Evolutionary conservation across 371 early-diverging fungal species (phyloP).

Genomic region (Apophysomyces elegans): DNA sequence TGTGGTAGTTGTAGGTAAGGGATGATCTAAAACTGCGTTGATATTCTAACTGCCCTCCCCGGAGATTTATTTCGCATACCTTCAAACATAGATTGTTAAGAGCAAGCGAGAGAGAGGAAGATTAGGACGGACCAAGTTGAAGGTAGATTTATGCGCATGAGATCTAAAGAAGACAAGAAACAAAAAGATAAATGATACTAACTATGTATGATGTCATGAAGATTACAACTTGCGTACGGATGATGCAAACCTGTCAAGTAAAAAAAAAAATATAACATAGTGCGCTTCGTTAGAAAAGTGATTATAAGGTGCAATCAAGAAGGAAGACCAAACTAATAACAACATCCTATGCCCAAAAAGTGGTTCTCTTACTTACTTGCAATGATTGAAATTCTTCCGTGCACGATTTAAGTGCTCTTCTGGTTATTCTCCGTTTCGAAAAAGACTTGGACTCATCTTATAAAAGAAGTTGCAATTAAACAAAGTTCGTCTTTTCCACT

Average conservation of each 20-base stretch:
- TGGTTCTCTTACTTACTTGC: not conserved
- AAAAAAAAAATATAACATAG: no score
- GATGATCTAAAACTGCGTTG: slow-evolving; percentile 12
- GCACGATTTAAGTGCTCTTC: slow-evolving; percentile 6
- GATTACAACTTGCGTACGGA: slow-evolving; percentile 1
- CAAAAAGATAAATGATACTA: not conserved
- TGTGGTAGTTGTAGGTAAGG: slow-evolving; percentile 1
- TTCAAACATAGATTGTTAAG: slow-evolving; percentile 1
- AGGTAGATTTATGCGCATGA: slow-evolving; percentile 2
- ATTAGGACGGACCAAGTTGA: not conserved
- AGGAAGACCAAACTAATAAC: not conserved
- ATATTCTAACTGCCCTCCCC: slow-evolving; percentile 1
- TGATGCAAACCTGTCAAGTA: slow-evolving; percentile 8
- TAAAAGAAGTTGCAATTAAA: slow-evolving; percentile 15
- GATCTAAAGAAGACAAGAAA: not conserved
- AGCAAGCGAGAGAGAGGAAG: not conserved
- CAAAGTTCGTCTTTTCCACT: slow-evolving; percentile 7
- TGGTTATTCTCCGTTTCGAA: slow-evolving; percentile 31
- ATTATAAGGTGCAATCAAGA: not conserved
- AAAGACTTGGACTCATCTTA: slow-evolving; percentile 22
- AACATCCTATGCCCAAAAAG: not conserved
- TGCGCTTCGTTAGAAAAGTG: not conserved
- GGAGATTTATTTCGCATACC: slow-evolving; percentile 9
- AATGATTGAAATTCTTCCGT: slow-evolving; percentile 8
- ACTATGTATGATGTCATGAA: slow-evolving; percentile 7